These are phyloP conservation scores for Phytophthora tubulina DNA, from an alignment of 352 stramenopile species.

Conservation along the genomic window DNA sequence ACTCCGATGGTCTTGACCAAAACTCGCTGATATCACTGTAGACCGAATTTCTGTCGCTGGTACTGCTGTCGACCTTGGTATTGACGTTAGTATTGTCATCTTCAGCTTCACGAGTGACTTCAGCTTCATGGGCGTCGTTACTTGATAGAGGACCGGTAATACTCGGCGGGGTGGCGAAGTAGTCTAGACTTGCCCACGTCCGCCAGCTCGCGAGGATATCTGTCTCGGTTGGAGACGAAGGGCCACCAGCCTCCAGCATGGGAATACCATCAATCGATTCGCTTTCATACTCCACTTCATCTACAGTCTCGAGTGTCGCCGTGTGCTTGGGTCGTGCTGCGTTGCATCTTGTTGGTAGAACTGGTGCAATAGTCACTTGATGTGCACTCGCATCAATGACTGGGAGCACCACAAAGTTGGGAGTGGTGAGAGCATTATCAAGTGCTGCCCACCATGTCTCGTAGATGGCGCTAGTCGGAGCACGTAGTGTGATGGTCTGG, in stretches of 20 bases:
- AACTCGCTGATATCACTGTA: constrained; percentile 44
- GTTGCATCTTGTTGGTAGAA: constrained; percentile 17
- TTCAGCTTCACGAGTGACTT: neutral
- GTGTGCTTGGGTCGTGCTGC: constrained; percentile 6
- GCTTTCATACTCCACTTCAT: constrained; percentile 2
- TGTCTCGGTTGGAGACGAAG: constrained; percentile 28
- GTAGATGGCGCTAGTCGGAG: constrained; percentile 34
- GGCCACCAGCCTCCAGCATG: constrained; percentile 35
- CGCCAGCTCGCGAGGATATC: constrained; percentile 45
- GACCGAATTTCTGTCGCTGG: constrained; percentile 13
- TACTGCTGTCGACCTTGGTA: constrained; percentile 1
- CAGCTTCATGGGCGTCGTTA: neutral
- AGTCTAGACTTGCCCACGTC: constrained; percentile 42
- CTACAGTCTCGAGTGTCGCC: constrained; percentile 6
- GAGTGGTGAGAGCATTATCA: constrained; percentile 25
- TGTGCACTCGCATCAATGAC: constrained; percentile 19
- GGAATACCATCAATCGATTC: constrained; percentile 23
- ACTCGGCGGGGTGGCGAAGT: constrained; percentile 29
- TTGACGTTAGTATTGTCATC: neutral
- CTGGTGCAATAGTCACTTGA: constrained; percentile 23
- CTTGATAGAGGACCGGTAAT: constrained; percentile 1
- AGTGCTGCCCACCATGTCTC: constrained; percentile 41
- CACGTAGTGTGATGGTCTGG: constrained; percentile 33
- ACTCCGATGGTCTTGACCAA: constrained; percentile 36
- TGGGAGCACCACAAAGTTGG: constrained; percentile 30